Evolutionary conservation across 2,329 filamentous ascomycete genomes (phyloP).

Genomic region (Emmonsiellopsis sp.): DNA sequence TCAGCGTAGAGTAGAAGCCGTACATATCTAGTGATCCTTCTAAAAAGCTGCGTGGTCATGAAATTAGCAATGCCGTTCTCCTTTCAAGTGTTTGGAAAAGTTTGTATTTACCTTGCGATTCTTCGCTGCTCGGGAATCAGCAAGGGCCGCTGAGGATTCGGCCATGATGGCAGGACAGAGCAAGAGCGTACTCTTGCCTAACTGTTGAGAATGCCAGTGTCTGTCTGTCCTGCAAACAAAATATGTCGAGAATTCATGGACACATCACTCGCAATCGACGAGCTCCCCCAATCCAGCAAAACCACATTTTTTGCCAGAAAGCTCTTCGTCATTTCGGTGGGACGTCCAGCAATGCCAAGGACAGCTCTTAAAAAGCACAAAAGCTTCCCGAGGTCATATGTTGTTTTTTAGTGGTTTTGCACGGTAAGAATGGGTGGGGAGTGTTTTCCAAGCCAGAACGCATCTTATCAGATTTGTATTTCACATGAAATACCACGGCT

Average conservation of each 20-base stretch:
- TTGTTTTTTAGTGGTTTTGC: background rate
- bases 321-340: too few relatives aligned
- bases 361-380: background rate
- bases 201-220: background rate
- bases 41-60: background rate
- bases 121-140: background rate
- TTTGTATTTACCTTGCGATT: background rate
- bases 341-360: too few relatives aligned
- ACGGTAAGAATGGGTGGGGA: background rate
- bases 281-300: too few relatives aligned
- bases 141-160: background rate
- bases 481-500: background rate
- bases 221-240: background rate
- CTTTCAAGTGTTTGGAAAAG: background rate
- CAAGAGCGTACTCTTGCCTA: background rate
- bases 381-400: background rate
- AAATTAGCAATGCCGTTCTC: background rate
- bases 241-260: background rate
- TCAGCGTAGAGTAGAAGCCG: constrained; percentile 12
- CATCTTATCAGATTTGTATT: background rate
- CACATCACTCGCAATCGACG: background rate
- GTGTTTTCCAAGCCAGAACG: too few relatives aligned
- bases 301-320: too few relatives aligned
- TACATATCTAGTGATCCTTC: constrained; percentile 7
- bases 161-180: background rate